These are phyloP conservation scores for Nowakowskiella sp. DNA, from an alignment of 192 early-diverging fungal species.

Conservation along the genomic window DNA sequence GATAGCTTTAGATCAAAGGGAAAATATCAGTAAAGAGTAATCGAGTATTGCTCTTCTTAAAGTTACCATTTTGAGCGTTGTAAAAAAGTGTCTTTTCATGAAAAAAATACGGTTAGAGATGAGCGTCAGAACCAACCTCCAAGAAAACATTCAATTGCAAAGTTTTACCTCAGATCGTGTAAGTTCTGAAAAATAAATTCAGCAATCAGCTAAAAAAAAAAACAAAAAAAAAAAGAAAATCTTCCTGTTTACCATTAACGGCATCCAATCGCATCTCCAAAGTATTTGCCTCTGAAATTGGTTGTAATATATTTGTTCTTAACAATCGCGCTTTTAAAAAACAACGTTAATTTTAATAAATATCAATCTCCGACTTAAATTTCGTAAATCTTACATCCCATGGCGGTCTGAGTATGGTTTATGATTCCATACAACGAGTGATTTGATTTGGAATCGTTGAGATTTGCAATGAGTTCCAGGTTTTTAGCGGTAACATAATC, in stretches of 20 bases:
- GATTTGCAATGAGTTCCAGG: conserved; percentile 52
- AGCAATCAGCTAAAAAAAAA: no score
- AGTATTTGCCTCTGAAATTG: conserved; percentile 35
- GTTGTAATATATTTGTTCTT: conserved; percentile 71
- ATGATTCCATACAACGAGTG: conserved; percentile 53
- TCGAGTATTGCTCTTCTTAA: no score
- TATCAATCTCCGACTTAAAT: conserved; percentile 27
- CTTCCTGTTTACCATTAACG: conserved; percentile 48
- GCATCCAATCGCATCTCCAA: conserved; percentile 51
- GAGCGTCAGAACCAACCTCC: no score
- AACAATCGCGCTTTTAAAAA: conserved; percentile 50
- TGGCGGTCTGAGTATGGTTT: conserved; percentile 52
- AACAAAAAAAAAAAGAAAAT: conserved; percentile 11
- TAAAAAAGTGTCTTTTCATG: no score
- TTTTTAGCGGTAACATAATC: conserved; percentile 53
- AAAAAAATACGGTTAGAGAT: no score
- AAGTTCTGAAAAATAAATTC: no score
- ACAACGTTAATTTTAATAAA: conserved; percentile 25
- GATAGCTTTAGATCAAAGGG: no score
- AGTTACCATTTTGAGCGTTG: no score
- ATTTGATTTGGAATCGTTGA: conserved; percentile 33
- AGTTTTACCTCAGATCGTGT: no score
- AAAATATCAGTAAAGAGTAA: no score
- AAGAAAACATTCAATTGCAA: no score
- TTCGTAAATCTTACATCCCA: conserved; percentile 45